Conservation (phyloP, 2,329 filamentous ascomycete genomes). For the Fusarium continuum region DNA sequence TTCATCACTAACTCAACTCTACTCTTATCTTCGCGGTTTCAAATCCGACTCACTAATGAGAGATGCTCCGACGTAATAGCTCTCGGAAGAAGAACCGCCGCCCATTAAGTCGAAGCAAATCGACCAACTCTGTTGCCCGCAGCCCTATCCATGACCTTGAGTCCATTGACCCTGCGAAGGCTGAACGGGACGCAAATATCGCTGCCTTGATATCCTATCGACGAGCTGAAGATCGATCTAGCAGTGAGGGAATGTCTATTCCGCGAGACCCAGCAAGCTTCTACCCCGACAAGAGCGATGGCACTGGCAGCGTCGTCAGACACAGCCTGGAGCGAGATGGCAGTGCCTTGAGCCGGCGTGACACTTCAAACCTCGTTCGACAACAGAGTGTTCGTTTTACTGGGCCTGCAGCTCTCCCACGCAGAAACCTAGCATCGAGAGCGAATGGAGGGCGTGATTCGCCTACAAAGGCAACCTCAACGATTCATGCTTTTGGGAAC, state of each 20-base stretch:
- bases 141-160: slow-evolving; percentile 56
- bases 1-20: not conserved
- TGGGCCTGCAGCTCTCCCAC: slow-evolving; percentile 45
- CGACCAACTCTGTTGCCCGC: slow-evolving; percentile 55
- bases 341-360: slow-evolving; percentile 32
- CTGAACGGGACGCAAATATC: slow-evolving; percentile 67
- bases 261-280: slow-evolving; percentile 40
- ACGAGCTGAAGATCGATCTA: slow-evolving; percentile 56
- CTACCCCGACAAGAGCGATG: slow-evolving; percentile 34
- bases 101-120: slow-evolving; percentile 62
- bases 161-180: slow-evolving; percentile 58
- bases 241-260: slow-evolving; percentile 17
- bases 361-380: slow-evolving; percentile 45
- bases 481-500: slow-evolving; percentile 12
- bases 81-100: slow-evolving; percentile 53
- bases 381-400: slow-evolving; percentile 67
- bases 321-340: slow-evolving; percentile 19
- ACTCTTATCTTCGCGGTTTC: not conserved
- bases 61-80: slow-evolving; percentile 62
- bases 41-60: slow-evolving; percentile 9
- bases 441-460: slow-evolving; percentile 41
- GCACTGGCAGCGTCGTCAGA: slow-evolving; percentile 25
- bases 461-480: slow-evolving; percentile 11
- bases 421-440: slow-evolving; percentile 44
- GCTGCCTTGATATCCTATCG: slow-evolving; percentile 70